Base-by-base conservation (phyloP, 768 basidiomycete genomes). In the Suillus sp. region DNA sequence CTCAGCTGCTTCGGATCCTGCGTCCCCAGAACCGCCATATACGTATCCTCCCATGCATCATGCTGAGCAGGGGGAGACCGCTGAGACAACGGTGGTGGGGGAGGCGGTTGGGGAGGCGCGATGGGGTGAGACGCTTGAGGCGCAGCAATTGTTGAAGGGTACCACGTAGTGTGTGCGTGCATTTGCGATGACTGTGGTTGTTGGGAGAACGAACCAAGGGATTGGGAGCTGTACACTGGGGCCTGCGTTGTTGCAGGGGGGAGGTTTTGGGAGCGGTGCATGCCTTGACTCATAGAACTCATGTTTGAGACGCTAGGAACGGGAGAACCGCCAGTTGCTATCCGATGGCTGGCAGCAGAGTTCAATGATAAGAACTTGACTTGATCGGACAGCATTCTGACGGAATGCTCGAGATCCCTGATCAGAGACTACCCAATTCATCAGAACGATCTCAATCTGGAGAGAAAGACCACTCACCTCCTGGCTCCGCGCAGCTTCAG, bases 41-140 rank as follows among this genome's bases (percentile, higher is more conserved):
- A 94, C 11, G 86, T 84, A 64, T 92, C 90, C 66, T 94, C 92
- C 92, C 92, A 94, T 66, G 92, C 89, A 71, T 92, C 92, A 51
- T 81, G 61, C 68, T 83, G 83, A 48, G 80, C 75, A n/a, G 88
- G 82, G 18, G 84, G 83, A 34, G 86, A 78, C 65, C 82, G 78
- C 60, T 72, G 78, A 61, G 85, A 85, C 59, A 76, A 71, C 51
- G 73, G 81, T 59, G 70, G 76, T 40, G 58, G 74, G 2, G 78
- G 72, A 11, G 78, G 75, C 0, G 78, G 78, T 3, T 79, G 90
- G 2, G 89, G 90, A 18, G 89, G 83, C 20, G 88, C 86, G 10
- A 88, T 84, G 34, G 90, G 91, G 68, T 92, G 90, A 0, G 91
- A 93, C 0, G 91, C 90, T 66, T 92, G 91, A 47, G 91, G 91